These are phyloP conservation scores for Monosporozyma aquatica DNA, from an alignment of 805 yeast genomes.

Conservation along the genomic window DNA sequence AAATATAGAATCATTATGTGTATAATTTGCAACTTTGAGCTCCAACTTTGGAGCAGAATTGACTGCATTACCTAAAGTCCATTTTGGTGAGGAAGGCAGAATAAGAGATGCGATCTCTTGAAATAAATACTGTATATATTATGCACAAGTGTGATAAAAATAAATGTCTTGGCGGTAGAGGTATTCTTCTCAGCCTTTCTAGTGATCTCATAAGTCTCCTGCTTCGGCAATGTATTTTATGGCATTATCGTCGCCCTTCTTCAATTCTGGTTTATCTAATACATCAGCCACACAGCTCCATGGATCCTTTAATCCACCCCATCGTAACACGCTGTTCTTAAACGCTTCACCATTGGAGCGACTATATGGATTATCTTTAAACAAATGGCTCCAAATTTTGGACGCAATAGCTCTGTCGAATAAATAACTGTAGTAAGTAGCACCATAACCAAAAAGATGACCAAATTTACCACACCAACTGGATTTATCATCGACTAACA, in stretches of 20 bases:
- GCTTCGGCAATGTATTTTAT: slow-evolving; percentile 45
- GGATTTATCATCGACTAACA: slow-evolving; percentile 60
- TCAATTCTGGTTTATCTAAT: slow-evolving; percentile 51
- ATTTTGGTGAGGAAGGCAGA: too few species aligned
- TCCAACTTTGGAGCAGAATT: too few species aligned
- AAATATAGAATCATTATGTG: too few species aligned
- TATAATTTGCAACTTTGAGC: too few species aligned
- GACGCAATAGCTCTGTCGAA: slow-evolving; percentile 90
- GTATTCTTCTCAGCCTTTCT: too few species aligned
- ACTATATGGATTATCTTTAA: slow-evolving; percentile 60
- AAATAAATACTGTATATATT: too few species aligned
- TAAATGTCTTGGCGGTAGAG: too few species aligned
- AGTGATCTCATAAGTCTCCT: slow-evolving; percentile 10
- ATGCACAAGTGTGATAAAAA: too few species aligned
- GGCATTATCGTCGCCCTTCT: slow-evolving; percentile 60
- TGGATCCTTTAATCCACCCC: slow-evolving; percentile 93
- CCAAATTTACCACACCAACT: slow-evolving; percentile 94
- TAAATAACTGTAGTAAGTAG: slow-evolving; percentile 85
- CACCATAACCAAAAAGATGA: slow-evolving; percentile 86
- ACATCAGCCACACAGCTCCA: slow-evolving; percentile 80
- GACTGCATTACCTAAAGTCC: too few species aligned
- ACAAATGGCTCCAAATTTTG: slow-evolving; percentile 69
- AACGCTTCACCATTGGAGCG: slow-evolving; percentile 69
- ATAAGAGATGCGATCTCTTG: too few species aligned
- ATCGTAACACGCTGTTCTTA: slow-evolving; percentile 57